Evolutionary conservation across 345 rosid genomes (phyloP).

Genomic region (Linum usitatissimum): DNA sequence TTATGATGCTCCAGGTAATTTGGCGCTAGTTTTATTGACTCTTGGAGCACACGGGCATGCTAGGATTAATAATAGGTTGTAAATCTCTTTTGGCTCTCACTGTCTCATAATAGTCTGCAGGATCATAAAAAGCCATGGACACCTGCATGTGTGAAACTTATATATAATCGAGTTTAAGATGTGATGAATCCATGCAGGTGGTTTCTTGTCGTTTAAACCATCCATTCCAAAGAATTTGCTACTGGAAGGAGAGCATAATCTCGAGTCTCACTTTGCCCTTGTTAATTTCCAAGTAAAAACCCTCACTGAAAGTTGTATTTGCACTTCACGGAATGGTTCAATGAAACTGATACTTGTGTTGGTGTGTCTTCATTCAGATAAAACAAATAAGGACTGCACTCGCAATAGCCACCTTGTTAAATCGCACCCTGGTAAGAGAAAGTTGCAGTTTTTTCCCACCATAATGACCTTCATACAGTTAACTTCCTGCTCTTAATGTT

Average conservation of each 20-base stretch:
- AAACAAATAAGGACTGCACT: slow-evolving; percentile 90
- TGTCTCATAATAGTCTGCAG: no score
- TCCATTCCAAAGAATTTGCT: slow-evolving; percentile 72
- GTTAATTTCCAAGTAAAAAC: slow-evolving; percentile 72
- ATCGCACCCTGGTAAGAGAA: slow-evolving; percentile 80
- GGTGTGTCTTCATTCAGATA: slow-evolving; percentile 39
- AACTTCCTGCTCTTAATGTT: neutral
- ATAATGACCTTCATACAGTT: neutral
- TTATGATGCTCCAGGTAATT: slow-evolving; percentile 68
- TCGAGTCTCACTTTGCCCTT: slow-evolving; percentile 68
- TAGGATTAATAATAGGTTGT: no score
- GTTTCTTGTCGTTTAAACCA: slow-evolving; percentile 79
- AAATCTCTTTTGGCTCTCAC: no score
- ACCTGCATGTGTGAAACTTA: no score
- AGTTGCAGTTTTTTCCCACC: neutral
- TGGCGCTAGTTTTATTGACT: slow-evolving; percentile 11
- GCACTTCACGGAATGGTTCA: slow-evolving; percentile 8
- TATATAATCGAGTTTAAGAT: neutral
- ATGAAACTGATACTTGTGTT: slow-evolving; percentile 13
- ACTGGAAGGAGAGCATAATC: slow-evolving; percentile 73
- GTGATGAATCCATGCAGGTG: slow-evolving; percentile 46
- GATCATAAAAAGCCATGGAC: no score
- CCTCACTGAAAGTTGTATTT: slow-evolving; percentile 15
- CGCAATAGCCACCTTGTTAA: slow-evolving; percentile 69
- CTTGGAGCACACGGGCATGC: neutral